phyloP scores from a whole-genome alignment of 257 asterid genomes.

The Gentiana dahurica region DNA sequence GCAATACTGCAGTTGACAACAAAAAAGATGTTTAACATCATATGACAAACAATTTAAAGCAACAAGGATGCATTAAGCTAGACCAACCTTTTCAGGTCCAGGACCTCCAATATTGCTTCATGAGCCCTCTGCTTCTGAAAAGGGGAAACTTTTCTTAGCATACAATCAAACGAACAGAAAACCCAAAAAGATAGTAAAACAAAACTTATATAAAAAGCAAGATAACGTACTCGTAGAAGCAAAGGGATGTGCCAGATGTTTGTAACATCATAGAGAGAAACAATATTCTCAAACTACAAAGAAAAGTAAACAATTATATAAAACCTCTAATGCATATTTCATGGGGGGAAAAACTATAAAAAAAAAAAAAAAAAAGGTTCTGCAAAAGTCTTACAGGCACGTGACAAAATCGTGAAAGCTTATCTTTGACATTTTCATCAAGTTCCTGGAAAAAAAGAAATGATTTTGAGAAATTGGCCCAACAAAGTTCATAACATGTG shows the following conservation, averaged over 20 bases:
- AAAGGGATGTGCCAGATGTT: conserved; percentile 86
- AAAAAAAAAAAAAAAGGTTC: conserved; percentile 4
- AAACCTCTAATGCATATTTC: too few species aligned
- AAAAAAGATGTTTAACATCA: background rate
- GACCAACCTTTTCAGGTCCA: conserved; percentile 60
- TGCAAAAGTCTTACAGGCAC: conserved; percentile 38
- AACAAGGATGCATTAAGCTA: conserved; percentile 1
- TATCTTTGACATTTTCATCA: conserved; percentile 23
- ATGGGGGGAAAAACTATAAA: conserved; percentile 7
- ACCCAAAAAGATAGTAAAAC: conserved; percentile 10
- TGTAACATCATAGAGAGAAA: conserved; percentile 75
- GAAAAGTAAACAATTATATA: conserved; percentile 4
- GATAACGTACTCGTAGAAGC: conserved; percentile 59
- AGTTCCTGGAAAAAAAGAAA: conserved; percentile 19
- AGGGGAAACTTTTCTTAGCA: conserved; percentile 4
- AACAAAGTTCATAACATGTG: conserved; percentile 2
- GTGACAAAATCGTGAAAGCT: conserved; percentile 31
- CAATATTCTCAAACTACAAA: conserved; percentile 52
- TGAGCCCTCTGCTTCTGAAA: conserved; percentile 88
- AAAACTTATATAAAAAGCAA: background rate
- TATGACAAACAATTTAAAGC: background rate
- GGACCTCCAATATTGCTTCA: conserved; percentile 74
- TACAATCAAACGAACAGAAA: conserved; percentile 3
- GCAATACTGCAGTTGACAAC: conserved; percentile 31
- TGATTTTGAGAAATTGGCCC: conserved; percentile 6